Percentiles rank a stretch among this genome's conserved stretches.
Evolutionary conservation across 2,329 filamentous ascomycete species (phyloP).

Genomic region (Aspergillus sp.): DNA sequence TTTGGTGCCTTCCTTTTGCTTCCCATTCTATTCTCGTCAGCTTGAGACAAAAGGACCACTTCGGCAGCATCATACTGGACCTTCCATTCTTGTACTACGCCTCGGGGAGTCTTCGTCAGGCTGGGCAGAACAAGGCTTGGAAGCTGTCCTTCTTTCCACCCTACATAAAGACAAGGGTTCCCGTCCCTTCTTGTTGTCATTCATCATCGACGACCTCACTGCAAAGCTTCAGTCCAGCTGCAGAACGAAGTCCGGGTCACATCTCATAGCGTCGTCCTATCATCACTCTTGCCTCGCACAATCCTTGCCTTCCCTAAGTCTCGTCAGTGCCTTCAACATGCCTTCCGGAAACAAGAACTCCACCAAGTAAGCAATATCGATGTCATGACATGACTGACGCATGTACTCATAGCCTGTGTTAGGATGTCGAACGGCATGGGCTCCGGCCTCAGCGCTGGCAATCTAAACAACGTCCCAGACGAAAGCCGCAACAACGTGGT

Average conservation of each 20-base stretch:
- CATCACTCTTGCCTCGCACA: background rate
- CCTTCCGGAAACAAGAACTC: constrained; percentile 14
- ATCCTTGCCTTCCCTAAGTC: background rate
- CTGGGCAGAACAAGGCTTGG: background rate
- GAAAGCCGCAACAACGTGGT: constrained; percentile 21
- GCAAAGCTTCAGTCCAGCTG: background rate
- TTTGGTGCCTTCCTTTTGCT: constrained; percentile 3
- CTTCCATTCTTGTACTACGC: constrained; percentile 14
- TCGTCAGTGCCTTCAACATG: constrained; percentile 7
- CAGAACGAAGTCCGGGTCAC: background rate
- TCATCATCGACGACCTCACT: constrained; percentile 2
- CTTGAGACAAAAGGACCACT: background rate
- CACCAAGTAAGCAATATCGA: constrained; percentile 13
- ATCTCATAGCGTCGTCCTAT: background rate
- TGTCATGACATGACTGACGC: background rate
- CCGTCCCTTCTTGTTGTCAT: background rate
- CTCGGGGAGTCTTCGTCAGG: constrained; percentile 4
- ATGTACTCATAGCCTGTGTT: constrained; percentile 3
- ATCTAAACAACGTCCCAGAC: constrained; percentile 27
- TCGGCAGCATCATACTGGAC: background rate
- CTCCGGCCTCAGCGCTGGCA: constrained; percentile 24
- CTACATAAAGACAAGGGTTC: constrained; percentile 15
- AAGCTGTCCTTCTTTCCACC: background rate
- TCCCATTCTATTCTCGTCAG: constrained; percentile 9
- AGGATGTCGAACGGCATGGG: constrained; percentile 24